Evolutionary conservation across 2,329 filamentous ascomycete species (phyloP).

Genomic region (Xylariaceae sp.): DNA sequence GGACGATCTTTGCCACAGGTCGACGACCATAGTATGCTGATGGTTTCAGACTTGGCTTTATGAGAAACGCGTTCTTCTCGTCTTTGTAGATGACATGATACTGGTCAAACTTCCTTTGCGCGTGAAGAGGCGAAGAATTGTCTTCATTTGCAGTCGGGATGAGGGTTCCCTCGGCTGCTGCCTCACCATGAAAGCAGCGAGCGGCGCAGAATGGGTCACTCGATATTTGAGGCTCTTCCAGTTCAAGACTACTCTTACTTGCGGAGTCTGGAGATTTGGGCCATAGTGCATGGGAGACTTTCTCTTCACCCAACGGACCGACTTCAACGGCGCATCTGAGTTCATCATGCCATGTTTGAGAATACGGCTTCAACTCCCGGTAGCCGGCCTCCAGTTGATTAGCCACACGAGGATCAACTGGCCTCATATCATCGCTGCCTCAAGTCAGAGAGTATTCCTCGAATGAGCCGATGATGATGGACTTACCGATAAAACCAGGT

Average conservation of each 20-base stretch:
- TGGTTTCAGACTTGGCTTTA: constrained; percentile 79
- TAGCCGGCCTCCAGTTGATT: constrained; percentile 94
- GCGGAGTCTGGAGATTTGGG: constrained; percentile 47
- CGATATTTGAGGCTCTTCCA: constrained; percentile 41
- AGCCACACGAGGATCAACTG: constrained; percentile 76
- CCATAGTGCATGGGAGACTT: constrained; percentile 81
- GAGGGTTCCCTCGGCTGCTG: constrained; percentile 47
- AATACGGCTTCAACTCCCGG: constrained; percentile 78
- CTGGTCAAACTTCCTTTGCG: constrained; percentile 58
- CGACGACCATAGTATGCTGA: constrained; percentile 78
- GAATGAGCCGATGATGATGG: not conserved
- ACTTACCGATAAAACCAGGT: constrained; percentile 88
- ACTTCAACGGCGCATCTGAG: constrained; percentile 85
- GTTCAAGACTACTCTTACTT: constrained; percentile 32
- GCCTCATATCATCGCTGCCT: constrained; percentile 74
- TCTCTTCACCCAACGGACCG: constrained; percentile 83
- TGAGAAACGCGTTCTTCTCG: constrained; percentile 67
- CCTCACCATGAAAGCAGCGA: constrained; percentile 55
- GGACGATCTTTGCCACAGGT: constrained; percentile 79
- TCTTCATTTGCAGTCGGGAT: constrained; percentile 31
- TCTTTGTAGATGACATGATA: constrained; percentile 87
- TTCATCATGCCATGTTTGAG: constrained; percentile 88
- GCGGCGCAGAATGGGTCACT: constrained; percentile 55
- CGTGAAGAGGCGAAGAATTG: constrained; percentile 39
- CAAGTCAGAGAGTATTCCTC: constrained; percentile 8